Base-by-base conservation (phyloP, 208 protist genomes). In the Crithidia brevicula region DNA sequence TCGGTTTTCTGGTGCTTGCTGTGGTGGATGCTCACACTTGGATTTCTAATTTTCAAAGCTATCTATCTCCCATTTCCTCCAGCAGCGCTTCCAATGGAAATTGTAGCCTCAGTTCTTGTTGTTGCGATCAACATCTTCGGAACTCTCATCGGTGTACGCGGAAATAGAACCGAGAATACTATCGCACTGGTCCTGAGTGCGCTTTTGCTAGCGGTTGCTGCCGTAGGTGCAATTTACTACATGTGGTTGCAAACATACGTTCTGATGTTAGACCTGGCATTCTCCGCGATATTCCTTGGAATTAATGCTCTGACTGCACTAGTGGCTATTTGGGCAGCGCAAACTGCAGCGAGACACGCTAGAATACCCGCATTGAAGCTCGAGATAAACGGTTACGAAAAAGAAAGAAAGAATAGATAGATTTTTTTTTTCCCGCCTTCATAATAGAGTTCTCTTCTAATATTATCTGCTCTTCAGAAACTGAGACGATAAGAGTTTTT, bases 241-340 rank as follows among this genome's bases (percentile, higher is more conserved):
- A 93, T 91, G 85, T 93, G 88, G 84, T 67, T 93, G 2, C 85
- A 93, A 74, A 87, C 88, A n/a, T 93, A 93, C 49, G 82, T 91
- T 25, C 83, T 89, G 72, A 83, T 78, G 73, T 73, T 93, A 15
- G 88, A 91, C 62, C 51, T 93, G 16, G 82, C 54, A 18, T 85
- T 93, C 60, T 93, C 82, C 10, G 82, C 82, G 1, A 75, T 67
- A 31, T 81, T 86, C 33, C 53, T 93, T 11, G 77, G 74, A 20
- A 52, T 88, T 11, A 86, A 91, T 67, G 68, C n/a, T 6, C 27
- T 89, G 23, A 73, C 82, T 45, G 50, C 80, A 42, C 20, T 91
- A 9, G 27, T 63, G 1, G 79, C 81, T 10, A 15, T 86, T 0
- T 82, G 72, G 70, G 74, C 70, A 22, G 53, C 85, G 27, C 72